These are phyloP conservation scores for Pseudogymnoascus sp. DNA, from an alignment of 2,329 filamentous ascomycete species.

Conservation along the genomic window DNA sequence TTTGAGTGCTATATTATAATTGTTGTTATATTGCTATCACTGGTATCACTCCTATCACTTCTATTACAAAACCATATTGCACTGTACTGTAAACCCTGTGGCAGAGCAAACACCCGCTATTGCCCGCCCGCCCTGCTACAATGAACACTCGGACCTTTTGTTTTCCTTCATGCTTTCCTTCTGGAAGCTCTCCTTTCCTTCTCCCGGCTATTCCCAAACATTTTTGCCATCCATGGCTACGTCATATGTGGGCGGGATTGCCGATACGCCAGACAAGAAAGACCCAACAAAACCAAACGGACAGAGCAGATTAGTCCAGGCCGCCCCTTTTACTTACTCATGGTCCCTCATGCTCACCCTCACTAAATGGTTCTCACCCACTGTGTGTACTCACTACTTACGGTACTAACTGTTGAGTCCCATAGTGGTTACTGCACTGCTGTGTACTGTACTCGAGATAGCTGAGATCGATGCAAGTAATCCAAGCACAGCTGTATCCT, in stretches of 20 bases:
- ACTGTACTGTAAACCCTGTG: not conserved
- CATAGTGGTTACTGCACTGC: not conserved
- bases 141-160: not conserved
- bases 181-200: slow-evolving; percentile 1
- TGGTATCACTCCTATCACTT: not conserved
- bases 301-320: not conserved
- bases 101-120: not conserved
- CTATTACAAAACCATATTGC: not conserved
- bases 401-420: no score
- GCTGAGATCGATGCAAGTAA: not conserved
- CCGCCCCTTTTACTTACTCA: not conserved
- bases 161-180: not conserved
- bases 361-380: not conserved
- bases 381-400: not conserved
- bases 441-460: not conserved
- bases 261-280: not conserved
- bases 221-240: not conserved
- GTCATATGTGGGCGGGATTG: not conserved
- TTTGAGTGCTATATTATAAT: not conserved
- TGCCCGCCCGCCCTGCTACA: not conserved
- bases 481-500: not conserved
- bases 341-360: not conserved
- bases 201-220: slow-evolving; percentile 2
- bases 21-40: not conserved
- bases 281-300: not conserved